A percentile compares a stretch with the other conserved stretches of the same genome.
These are phyloP conservation scores for Zygoascus sp. DNA, from an alignment of 1,139 yeast genomes.

Conservation along the genomic window DNA sequence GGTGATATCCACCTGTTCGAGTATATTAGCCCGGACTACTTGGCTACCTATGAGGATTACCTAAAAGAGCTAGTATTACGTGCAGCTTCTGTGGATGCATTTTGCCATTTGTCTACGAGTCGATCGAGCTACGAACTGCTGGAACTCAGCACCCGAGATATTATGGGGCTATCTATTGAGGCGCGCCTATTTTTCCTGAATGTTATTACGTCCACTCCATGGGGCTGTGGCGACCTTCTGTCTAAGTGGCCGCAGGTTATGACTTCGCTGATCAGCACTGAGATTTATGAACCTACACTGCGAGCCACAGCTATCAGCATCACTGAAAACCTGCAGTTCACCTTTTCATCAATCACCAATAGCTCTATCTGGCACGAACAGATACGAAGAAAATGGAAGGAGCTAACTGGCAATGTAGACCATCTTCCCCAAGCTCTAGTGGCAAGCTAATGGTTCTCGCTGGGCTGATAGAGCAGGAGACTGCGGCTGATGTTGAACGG, in stretches of 20 bases:
- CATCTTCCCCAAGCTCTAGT: slow-evolving; percentile 5
- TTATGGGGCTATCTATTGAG: slow-evolving; percentile 21
- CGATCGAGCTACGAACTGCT: slow-evolving; percentile 17
- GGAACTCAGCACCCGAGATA: slow-evolving; percentile 16
- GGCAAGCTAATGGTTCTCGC: background rate
- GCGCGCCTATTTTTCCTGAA: slow-evolving; percentile 24
- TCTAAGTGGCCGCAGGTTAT: slow-evolving; percentile 27
- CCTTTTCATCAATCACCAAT: slow-evolving; percentile 22
- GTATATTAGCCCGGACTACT: slow-evolving; percentile 11
- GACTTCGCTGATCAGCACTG: slow-evolving; percentile 23
- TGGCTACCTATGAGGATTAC: slow-evolving; percentile 11
- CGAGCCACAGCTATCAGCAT: slow-evolving; percentile 23
- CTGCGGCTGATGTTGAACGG: too few relatives aligned
- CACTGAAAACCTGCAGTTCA: slow-evolving; percentile 22
- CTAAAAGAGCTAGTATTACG: slow-evolving; percentile 7
- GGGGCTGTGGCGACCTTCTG: slow-evolving; percentile 24
- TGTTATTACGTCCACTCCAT: slow-evolving; percentile 20
- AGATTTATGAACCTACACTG: slow-evolving; percentile 23
- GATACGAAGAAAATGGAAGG: slow-evolving; percentile 8
- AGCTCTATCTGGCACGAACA: slow-evolving; percentile 18
- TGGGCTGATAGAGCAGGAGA: too few relatives aligned
- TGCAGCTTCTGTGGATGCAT: slow-evolving; percentile 2
- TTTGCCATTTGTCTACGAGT: slow-evolving; percentile 14
- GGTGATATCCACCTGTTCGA: slow-evolving; percentile 6
- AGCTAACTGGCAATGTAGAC: slow-evolving; percentile 3